A percentile compares a stretch with the other conserved stretches of the same genome.
Evolutionary conservation across 192 early-diverging fungal genomes (phyloP).

Genomic region (Kickxella alabastrina): DNA sequence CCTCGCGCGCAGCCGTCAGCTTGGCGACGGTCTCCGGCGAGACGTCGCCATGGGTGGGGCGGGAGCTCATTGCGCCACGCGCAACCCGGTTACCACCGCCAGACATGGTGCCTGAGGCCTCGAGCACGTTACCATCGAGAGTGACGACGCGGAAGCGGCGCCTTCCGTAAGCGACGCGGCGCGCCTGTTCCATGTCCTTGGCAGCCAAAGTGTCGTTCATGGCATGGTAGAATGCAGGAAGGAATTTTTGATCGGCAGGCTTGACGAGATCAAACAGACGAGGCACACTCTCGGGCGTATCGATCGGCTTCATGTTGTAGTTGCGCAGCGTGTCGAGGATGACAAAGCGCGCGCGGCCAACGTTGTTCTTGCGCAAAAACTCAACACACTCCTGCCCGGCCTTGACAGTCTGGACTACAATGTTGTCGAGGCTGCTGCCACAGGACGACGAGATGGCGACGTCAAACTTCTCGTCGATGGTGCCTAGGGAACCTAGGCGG

Average conservation of each 20-base stretch:
- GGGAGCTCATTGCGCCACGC: slow-evolving; percentile 87
- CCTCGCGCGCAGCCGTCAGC: slow-evolving; percentile 59
- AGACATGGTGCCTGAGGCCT: slow-evolving; percentile 86
- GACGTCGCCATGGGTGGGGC: slow-evolving; percentile 52
- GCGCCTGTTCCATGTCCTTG: slow-evolving; percentile 74
- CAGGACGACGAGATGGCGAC: slow-evolving; percentile 93
- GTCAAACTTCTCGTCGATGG: slow-evolving; percentile 91
- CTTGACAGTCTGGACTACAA: slow-evolving; percentile 88
- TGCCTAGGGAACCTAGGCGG: slow-evolving; percentile 92
- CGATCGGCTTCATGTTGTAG: slow-evolving; percentile 49
- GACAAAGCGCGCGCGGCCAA: slow-evolving; percentile 84
- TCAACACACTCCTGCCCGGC: slow-evolving; percentile 87
- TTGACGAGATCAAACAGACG: slow-evolving; percentile 88
- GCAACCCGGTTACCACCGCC: slow-evolving; percentile 77
- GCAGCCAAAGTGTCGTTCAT: slow-evolving; percentile 88
- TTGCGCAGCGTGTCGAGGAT: slow-evolving; percentile 72
- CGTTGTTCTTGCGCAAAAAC: slow-evolving; percentile 73
- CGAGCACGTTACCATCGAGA: slow-evolving; percentile 86
- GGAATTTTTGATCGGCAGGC: slow-evolving; percentile 67
- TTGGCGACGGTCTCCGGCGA: slow-evolving; percentile 53
- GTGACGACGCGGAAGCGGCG: slow-evolving; percentile 91
- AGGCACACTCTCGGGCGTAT: slow-evolving; percentile 75
- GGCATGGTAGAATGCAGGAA: slow-evolving; percentile 81
- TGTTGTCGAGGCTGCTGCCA: slow-evolving; percentile 67
- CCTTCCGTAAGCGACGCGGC: slow-evolving; percentile 79